Conservation (phyloP, 768 basidiomycete genomes). For the Pleurotus cornucopiae region DNA sequence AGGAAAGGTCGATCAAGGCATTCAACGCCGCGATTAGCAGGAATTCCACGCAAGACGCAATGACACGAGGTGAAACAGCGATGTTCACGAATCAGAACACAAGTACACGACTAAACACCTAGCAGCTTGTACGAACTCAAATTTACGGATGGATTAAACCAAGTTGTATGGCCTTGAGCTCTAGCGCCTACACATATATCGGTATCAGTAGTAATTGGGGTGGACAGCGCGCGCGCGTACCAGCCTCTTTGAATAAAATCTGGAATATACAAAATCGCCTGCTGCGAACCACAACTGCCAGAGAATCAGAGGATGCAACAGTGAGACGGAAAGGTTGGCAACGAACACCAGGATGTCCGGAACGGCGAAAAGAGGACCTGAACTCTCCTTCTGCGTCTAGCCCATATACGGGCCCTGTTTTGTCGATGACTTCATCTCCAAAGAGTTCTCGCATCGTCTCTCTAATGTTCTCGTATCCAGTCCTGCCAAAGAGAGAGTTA, state of each 20-base stretch:
- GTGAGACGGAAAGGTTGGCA: not conserved
- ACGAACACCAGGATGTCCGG: slow-evolving; percentile 38
- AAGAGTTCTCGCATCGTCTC: slow-evolving; percentile 26
- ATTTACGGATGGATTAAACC: not conserved
- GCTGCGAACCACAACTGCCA: slow-evolving; percentile 35
- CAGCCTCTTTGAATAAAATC: slow-evolving; percentile 32
- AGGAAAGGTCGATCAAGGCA: too few relatives aligned
- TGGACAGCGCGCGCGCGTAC: slow-evolving; percentile 17
- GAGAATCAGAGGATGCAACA: not conserved
- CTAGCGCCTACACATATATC: not conserved
- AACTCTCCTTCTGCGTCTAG: slow-evolving; percentile 38
- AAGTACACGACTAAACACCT: too few relatives aligned
- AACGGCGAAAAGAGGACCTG: slow-evolving; percentile 30
- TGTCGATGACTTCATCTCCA: slow-evolving; percentile 28
- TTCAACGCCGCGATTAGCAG: too few relatives aligned
- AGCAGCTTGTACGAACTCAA: too few relatives aligned
- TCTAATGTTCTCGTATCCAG: slow-evolving; percentile 25
- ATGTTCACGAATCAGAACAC: too few relatives aligned
- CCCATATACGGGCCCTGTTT: slow-evolving; percentile 29
- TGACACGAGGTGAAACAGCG: too few relatives aligned
- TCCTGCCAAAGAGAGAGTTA: slow-evolving; percentile 9
- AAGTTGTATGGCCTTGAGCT: not conserved
- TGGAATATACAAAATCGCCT: slow-evolving; percentile 28
- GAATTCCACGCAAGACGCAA: too few relatives aligned
- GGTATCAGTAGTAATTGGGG: not conserved